Base-by-base conservation (phyloP, 2,329 filamentous ascomycete genomes). In the Amphichorda felina region DNA sequence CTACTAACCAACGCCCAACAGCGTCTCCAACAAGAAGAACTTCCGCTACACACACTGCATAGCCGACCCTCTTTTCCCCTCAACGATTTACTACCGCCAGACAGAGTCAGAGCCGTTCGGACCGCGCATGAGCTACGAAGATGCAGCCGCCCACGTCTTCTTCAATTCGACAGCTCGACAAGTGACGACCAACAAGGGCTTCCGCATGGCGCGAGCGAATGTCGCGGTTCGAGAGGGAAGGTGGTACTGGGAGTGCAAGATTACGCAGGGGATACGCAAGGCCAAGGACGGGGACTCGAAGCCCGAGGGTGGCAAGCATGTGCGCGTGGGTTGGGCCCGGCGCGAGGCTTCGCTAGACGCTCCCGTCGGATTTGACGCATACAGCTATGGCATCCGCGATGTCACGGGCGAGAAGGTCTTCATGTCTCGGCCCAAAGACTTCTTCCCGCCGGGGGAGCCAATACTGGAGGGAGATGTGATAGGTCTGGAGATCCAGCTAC, bases 171-270 rank as follows among this genome's bases (percentile, higher is more conserved):
- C 75, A 26, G 87, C 80, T 7, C 74, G 72, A 15, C 77, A 86
- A 33, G 75, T 95, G 36, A 94, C 84, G 1, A 94, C 91, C 11
- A 79, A 89, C 45, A 94, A 94, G 57, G 88, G 91, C 8, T 95
- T 91, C 69, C 75, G 93, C 40, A 91, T 89, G 68, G 81, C 83
- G 2, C 76, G 89, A 27, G 87, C 85, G 10, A 98, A 98, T 49
- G 81, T 96, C 1, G 86, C 83, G 17, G 83, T 88, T 4, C 71
- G 91, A 31, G 84, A 96, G 57, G 91, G 91, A 1, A 75, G 83
- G 22, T 86, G 85, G 67, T 98, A 93, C 57, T 98, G 87, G 68
- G 91, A 98, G 59, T 87, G 89, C 57, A 88, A 83, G 50, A 76
- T 98, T 36, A 79, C 88, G 8, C 76, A 79, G 44, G 91, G 91